Evolutionary conservation across 768 basidiomycete species (phyloP).

Genomic region (Trichaptum fuscoviolaceum): DNA sequence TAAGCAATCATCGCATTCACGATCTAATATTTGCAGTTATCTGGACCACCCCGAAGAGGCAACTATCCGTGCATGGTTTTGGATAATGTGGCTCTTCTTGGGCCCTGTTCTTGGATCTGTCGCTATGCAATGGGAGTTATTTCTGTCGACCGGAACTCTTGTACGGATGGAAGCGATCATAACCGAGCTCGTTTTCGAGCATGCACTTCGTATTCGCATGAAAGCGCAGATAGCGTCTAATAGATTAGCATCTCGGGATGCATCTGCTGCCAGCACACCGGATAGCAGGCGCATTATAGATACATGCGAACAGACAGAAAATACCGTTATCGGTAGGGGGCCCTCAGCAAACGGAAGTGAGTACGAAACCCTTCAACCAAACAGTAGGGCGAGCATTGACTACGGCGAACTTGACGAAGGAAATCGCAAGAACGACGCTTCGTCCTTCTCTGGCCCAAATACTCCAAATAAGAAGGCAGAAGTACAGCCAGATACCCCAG

Average conservation of each 20-base stretch:
- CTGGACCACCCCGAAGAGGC: conserved; percentile 34
- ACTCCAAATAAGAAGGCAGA: conserved; percentile 4
- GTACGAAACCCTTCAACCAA: conserved; percentile 8
- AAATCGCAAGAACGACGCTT: conserved; percentile 4
- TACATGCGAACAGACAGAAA: conserved; percentile 6
- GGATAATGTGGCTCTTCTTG: conserved; percentile 32
- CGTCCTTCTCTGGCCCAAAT: conserved; percentile 1
- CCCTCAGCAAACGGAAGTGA: not conserved
- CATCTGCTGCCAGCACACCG: conserved; percentile 13
- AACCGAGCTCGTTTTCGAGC: conserved; percentile 50
- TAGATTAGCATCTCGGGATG: conserved; percentile 13
- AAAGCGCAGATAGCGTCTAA: conserved; percentile 31
- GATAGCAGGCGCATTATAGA: conserved; percentile 12
- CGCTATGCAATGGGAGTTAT: conserved; percentile 36
- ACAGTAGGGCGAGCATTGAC: not conserved
- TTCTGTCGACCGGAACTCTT: conserved; percentile 37
- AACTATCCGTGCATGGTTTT: conserved; percentile 41
- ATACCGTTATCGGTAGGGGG: conserved; percentile 14
- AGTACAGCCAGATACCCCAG: not conserved
- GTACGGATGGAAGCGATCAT: conserved; percentile 48
- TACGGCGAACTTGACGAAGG: conserved; percentile 2
- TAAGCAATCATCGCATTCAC: not conserved
- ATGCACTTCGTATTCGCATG: conserved; percentile 58
- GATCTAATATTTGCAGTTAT: conserved; percentile 23
- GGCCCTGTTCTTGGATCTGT: conserved; percentile 31